Conservation (phyloP, 2,329 filamentous ascomycete species). For the Graphilbum ipis-grandicollis region DNA sequence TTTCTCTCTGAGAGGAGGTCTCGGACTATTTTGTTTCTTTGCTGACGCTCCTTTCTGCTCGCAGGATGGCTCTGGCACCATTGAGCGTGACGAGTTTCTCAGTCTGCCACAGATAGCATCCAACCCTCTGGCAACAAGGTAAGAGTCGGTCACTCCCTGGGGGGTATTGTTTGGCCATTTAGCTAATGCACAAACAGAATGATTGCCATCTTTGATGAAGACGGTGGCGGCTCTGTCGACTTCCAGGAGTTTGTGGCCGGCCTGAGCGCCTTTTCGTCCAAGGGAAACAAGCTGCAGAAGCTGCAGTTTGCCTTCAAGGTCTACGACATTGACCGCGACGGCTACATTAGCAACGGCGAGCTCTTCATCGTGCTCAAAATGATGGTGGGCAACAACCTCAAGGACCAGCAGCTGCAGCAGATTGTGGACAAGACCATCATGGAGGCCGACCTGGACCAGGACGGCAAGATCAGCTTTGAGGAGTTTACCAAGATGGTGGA, state of each 20-base stretch:
- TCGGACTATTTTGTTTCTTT: too few species aligned
- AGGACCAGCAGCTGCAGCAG: constrained; percentile 97
- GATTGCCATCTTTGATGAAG: constrained; percentile 99
- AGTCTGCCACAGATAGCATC: constrained; percentile 94
- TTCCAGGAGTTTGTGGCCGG: constrained; percentile 98
- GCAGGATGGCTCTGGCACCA: constrained; percentile 98
- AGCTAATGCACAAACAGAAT: too few species aligned
- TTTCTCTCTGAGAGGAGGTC: too few species aligned
- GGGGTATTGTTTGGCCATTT: too few species aligned
- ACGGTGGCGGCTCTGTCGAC: constrained; percentile 92
- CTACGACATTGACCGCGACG: constrained; percentile 97
- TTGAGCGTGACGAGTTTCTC: constrained; percentile 96
- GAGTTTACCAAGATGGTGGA: constrained; percentile 99
- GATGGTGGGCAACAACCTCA: constrained; percentile 99
- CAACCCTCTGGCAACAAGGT: constrained; percentile 92
- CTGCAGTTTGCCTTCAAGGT: constrained; percentile 96
- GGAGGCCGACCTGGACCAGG: constrained; percentile 91
- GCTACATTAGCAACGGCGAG: constrained; percentile 97
- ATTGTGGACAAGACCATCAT: constrained; percentile 99
- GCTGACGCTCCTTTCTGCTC: neutral
- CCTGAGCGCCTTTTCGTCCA: constrained; percentile 86
- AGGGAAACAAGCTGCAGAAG: constrained; percentile 99
- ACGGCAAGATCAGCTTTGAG: constrained; percentile 98
- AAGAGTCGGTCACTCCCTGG: too few species aligned
- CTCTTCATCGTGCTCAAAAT: constrained; percentile 99